Base-by-base conservation (phyloP, 2,329 filamentous ascomycete genomes). In the Epichloe festucae region DNA sequence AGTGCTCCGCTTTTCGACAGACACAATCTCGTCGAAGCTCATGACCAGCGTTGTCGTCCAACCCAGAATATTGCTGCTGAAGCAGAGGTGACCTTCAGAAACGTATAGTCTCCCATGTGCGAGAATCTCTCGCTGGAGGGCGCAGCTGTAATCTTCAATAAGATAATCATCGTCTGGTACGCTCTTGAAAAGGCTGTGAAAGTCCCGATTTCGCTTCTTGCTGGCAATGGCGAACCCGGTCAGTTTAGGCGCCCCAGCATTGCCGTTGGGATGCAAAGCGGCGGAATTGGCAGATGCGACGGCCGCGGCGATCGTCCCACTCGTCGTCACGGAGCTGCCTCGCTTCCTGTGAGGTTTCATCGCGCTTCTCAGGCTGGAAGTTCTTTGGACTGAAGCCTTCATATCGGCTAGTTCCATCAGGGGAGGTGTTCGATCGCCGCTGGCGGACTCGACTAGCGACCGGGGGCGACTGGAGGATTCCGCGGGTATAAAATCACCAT, bases 11-110 rank as follows among this genome's bases (percentile, higher is more conserved):
- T 97, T 97, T 69, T 98, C 93, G 7, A 98, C 87, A 1, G 91
- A 89, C 19, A 97, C 88, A 53, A 98, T 88, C 67, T 98, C 93
- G 63, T 98, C 93, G 65, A 98, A 98, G 66, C 89, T 94, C 73
- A 98, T 95, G 49, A 98, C 91, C 42, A 98, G 74, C 1, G 93
- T 98, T 0, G 93, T 98, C 21, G 94, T 87, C 93, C 93, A 98
- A 50, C 93, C 93, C 46, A 98, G 79, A 58, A 98, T 98, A 65
- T 98, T 98, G 73, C 93, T 97, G 62, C 90, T 96, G 69, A 98
- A 98, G 72, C 93, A 98, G 46, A 98, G 81, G 64, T 98, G 91
- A 11, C 91, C 90, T 70, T 98, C 93, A 0, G 93, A 97, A 42
- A 98, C 88, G 63, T 98, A 98, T 14, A 98, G 77, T 41, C 93